Evolutionary conservation across 192 early-diverging fungal genomes (phyloP), one percentile per base, ranked within the genome.

Genomic region (Podila clonocystis): DNA sequence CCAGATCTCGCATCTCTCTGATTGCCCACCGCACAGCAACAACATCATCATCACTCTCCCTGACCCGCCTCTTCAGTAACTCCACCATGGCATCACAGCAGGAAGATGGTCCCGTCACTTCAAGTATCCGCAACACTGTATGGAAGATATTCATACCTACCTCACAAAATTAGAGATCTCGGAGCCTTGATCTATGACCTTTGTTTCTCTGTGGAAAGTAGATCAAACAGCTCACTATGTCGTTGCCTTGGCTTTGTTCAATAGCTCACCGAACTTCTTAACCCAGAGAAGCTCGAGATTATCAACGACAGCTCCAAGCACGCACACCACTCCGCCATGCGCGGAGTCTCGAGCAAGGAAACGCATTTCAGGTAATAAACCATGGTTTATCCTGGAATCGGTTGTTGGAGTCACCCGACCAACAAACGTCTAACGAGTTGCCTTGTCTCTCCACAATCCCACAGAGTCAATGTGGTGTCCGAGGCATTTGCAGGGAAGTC

Each of bases 321-420:
- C 72, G 84, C 91, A 11, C 91, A 93, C 61, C 96, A 97, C 83
- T 91, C 89, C 48, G 90, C 95, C 13, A 97, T 97, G 96, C 86
- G 91, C 66, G 94, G 94, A n/a, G 84, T 91, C 8, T 75, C 58
- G 17, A 89, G 89, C 75, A 88, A 85, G 11, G 96, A 97, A 75
- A 96, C 96, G 15, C 96, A 97, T 76, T 97, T 97, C 72, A 69
- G 87, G 91, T 91, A 79, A 30, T 30, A 65, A 29, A n/a, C 30
- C 36, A 58, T n/a, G 7, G 11, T 26, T 4, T 3, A 58, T 58
- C 57, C 3, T 19, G 22, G 57, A 8, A 29, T 22, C 22, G n/a
- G 6, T 26, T 30, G 28, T 30, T 38, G 50, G 52, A 15, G 17
- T 22, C 4, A n/a, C 9, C 4, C 9, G 50, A 33, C 19, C 41